Evolutionary conservation across 192 early-diverging fungal species (phyloP), one percentile per base, ranked within the genome.

Genomic region (Entomortierella parvispora): DNA sequence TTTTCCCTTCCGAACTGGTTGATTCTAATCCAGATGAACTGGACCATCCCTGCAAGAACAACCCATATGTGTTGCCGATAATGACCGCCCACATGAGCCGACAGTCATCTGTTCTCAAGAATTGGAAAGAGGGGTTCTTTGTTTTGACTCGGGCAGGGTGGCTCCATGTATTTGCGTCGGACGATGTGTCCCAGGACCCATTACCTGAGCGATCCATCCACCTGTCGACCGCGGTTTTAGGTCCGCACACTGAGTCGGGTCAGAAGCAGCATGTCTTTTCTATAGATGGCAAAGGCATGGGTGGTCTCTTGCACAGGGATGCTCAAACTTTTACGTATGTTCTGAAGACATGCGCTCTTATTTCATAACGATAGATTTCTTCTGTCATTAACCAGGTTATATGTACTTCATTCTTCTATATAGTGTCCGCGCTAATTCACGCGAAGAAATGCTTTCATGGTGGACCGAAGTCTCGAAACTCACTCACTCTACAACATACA

Each of bases 81-180:
- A 81, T 65, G 34, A 72, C 79, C 7, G 82, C 79, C 14, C 63
- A 77, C 29, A 51, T 84, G 58, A 64, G 67, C 14, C 71, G 85
- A 0, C 55, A 69, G 10, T 81, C 75, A 14, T 72, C 78, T 8
- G 79, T 86, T 2, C 60, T 82, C 26, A 82, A 81, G 55, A 69
- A 69, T 44, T 86, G 69, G 60, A 71, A 65, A 29, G 76, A 84
- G 11, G 68, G 80, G 5, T 82, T 53, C 45, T 86, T 81, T 79
- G 75, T 84, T 11, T 45, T 86, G 28, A 83, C 81, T 5, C 71
- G 51, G 45, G 77, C 68, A 17, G 81, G 81, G 1, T 85, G 78
- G 68, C 28, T 85, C 17, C 81, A 85, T 68, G 74, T 83, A 15
- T 85, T 85, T 50, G 33, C 49, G 11, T 62, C 64, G 0, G 44